These are phyloP conservation scores for Crithidia fasciculata DNA, from an alignment of 208 protist species.

Conservation along the genomic window DNA sequence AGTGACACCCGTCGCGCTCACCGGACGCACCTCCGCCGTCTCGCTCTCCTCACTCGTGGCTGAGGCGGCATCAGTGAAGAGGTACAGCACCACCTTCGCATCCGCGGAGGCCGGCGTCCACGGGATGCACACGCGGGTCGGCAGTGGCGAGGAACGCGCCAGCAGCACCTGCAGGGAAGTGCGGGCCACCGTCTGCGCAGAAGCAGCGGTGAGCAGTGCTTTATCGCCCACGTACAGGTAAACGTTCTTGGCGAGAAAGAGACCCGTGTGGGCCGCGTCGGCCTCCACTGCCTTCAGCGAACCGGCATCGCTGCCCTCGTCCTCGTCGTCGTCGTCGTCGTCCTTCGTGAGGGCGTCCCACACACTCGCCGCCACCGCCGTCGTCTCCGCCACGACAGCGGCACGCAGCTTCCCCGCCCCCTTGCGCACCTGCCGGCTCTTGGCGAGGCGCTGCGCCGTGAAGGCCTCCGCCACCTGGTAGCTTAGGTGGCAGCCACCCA, in stretches of 20 bases:
- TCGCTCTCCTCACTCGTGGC: not conserved
- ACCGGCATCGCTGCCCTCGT: slow-evolving; percentile 14
- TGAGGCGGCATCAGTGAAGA: slow-evolving; percentile 26
- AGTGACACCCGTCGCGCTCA: slow-evolving; percentile 10
- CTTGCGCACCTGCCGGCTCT: slow-evolving; percentile 23
- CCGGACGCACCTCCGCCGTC: slow-evolving; percentile 24
- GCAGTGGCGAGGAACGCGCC: slow-evolving; percentile 41
- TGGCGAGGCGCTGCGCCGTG: slow-evolving; percentile 9
- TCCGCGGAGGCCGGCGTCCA: slow-evolving; percentile 20
- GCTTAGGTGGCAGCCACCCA: slow-evolving; percentile 80
- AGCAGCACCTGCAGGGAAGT: slow-evolving; percentile 45
- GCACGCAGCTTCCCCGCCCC: slow-evolving; percentile 27
- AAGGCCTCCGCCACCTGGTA: slow-evolving; percentile 48
- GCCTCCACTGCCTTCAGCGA: slow-evolving; percentile 9
- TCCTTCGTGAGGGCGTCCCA: slow-evolving; percentile 33
- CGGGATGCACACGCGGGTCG: slow-evolving; percentile 56
- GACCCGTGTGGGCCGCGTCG: slow-evolving; percentile 7
- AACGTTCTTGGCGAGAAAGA: slow-evolving; percentile 44
- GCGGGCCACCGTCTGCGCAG: slow-evolving; percentile 10
- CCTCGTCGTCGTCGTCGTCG: slow-evolving; percentile 25
- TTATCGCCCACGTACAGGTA: slow-evolving; percentile 52
- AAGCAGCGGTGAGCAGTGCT: slow-evolving; percentile 22
- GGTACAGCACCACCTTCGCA: slow-evolving; percentile 28
- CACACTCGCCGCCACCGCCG: slow-evolving; percentile 26
- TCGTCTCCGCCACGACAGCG: slow-evolving; percentile 18